These are phyloP conservation scores for Bidens hawaiensis DNA, from an alignment of 140 eudicot genomes.

Conservation along the genomic window DNA sequence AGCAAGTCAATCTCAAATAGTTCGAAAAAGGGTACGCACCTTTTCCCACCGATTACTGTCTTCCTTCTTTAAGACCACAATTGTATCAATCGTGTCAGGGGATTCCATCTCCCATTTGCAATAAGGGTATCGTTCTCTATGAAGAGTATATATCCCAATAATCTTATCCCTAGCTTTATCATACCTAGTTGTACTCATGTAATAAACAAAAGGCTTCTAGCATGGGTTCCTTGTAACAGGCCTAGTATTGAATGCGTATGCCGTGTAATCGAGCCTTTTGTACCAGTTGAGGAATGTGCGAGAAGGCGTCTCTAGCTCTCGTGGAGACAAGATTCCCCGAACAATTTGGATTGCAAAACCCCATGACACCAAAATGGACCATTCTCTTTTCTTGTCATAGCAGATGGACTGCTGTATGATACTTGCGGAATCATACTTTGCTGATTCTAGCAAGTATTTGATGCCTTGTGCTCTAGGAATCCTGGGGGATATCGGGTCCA, in stretches of 20 bases:
- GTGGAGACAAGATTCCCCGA: constrained; percentile 36
- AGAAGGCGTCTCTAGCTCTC: constrained; percentile 55
- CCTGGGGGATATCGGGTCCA: constrained; percentile 59
- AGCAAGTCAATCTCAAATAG: constrained; percentile 8
- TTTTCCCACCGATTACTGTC: constrained; percentile 60
- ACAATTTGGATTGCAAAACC: constrained; percentile 62
- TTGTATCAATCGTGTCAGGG: constrained; percentile 49
- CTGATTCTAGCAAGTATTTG: constrained; percentile 38
- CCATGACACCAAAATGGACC: constrained; percentile 76
- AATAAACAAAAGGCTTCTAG: constrained; percentile 48
- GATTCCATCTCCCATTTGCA: constrained; percentile 70
- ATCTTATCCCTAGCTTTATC: constrained; percentile 40
- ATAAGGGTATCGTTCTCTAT: constrained; percentile 45
- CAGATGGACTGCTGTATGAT: constrained; percentile 75
- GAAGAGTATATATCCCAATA: constrained; percentile 46
- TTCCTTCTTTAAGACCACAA: constrained; percentile 59
- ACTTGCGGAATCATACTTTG: constrained; percentile 47
- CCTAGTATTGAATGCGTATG: constrained; percentile 56
- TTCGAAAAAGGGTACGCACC: constrained; percentile 39
- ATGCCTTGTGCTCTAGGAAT: constrained; percentile 41
- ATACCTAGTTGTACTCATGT: constrained; percentile 57
- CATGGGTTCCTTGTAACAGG: constrained; percentile 41
- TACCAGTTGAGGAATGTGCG: constrained; percentile 69
- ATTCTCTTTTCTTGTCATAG: constrained; percentile 35
- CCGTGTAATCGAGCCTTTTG: constrained; percentile 27